Evolutionary conservation across 225 moss, liverwort and hornwort genomes (phyloP).

Genomic region (Climacium dendroides): DNA sequence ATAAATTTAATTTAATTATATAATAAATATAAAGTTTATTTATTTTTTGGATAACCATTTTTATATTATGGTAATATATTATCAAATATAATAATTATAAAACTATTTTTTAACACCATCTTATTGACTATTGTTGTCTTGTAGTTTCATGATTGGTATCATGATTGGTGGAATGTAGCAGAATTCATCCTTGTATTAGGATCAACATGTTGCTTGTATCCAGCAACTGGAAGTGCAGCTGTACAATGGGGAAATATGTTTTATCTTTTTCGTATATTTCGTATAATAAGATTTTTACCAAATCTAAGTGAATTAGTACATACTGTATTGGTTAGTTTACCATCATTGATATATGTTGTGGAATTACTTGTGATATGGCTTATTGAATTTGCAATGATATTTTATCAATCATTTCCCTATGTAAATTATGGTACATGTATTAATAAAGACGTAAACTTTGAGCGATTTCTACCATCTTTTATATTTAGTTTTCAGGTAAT

Average conservation of each 20-base stretch:
- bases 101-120: not conserved
- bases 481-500: conserved; percentile 39
- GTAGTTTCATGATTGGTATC: conserved; percentile 67
- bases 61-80: not conserved
- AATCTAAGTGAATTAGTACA: conserved; percentile 37
- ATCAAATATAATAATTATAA: too few relatives aligned
- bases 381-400: conserved; percentile 39
- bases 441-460: conserved; percentile 13
- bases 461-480: conserved; percentile 26
- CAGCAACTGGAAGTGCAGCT: not conserved
- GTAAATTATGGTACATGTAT: conserved; percentile 22
- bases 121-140: not conserved
- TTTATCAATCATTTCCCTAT: conserved; percentile 37
- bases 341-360: conserved; percentile 63
- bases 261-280: conserved; percentile 46
- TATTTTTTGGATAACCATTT: accelerated
- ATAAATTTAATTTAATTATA: not conserved
- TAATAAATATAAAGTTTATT: accelerated
- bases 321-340: conserved; percentile 53
- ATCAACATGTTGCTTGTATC: conserved; percentile 54
- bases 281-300: conserved; percentile 57
- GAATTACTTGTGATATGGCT: conserved; percentile 56
- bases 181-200: conserved; percentile 43
- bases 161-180: conserved; percentile 50
- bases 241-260: conserved; percentile 23